Evolutionary conservation across 495 filamentous ascomycete genomes (phyloP).

Genomic region (Neurospora terricola): DNA sequence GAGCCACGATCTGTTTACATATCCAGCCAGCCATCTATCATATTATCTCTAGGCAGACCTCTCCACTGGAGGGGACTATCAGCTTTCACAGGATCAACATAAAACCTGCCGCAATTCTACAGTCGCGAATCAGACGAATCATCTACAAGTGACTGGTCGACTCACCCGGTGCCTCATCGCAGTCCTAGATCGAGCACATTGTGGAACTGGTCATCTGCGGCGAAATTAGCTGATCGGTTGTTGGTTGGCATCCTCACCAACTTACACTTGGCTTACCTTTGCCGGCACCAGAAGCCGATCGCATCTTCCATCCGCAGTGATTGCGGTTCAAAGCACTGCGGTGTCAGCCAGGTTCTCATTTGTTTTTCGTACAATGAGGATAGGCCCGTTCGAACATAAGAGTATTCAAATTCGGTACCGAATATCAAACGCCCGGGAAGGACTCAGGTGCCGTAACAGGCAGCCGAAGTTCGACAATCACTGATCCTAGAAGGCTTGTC

Average conservation of each 20-base stretch:
- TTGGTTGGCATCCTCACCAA: not conserved
- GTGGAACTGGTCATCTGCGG: not conserved
- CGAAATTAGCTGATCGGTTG: not conserved
- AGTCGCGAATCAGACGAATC: not conserved
- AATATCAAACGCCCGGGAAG: not conserved
- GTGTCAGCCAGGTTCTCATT: not conserved
- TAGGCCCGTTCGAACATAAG: not conserved
- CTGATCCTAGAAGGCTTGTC: not conserved
- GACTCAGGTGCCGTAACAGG: not conserved
- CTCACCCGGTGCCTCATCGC: not conserved
- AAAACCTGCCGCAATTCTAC: not conserved
- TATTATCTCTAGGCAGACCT: not conserved
- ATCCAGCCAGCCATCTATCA: not conserved
- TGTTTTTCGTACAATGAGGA: not conserved
- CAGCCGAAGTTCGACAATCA: not conserved
- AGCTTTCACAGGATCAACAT: not conserved
- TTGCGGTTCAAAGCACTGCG: not conserved
- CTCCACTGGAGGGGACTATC: not conserved
- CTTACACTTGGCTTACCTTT: not conserved
- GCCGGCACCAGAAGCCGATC: not conserved
- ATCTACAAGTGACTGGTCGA: not conserved
- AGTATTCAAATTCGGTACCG: not conserved
- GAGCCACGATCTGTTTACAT: not conserved
- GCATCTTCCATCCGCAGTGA: not conserved
- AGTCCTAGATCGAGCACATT: not conserved